Conservation (phyloP, 805 yeast genomes). For the Komagataella kurtzmanii region DNA sequence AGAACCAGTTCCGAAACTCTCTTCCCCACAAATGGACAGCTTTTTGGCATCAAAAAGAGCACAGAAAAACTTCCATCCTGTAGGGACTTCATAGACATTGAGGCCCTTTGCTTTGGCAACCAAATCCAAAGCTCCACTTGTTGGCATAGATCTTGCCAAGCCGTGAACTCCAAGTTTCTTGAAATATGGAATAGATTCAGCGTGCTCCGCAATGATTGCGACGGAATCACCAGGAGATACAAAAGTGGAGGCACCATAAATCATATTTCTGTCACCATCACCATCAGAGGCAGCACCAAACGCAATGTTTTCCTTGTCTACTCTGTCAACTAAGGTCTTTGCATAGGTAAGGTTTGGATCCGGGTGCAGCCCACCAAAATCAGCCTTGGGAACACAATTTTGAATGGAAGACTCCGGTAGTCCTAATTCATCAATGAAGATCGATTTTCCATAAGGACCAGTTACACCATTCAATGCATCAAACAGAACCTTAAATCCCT, state of each 20-base stretch:
- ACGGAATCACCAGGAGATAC: constrained; percentile 98
- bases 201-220: constrained; percentile 93
- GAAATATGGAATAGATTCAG: constrained; percentile 84
- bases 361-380: constrained; percentile 96
- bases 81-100: constrained; percentile 85
- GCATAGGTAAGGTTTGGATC: constrained; percentile 97
- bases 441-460: constrained; percentile 85
- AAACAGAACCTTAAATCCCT: constrained; percentile 62
- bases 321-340: constrained; percentile 68
- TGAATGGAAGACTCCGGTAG: constrained; percentile 60
- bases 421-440: constrained; percentile 78
- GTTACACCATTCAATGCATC: constrained; percentile 94
- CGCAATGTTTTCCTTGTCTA: constrained; percentile 69
- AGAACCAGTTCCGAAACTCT: constrained; percentile 95
- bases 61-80: constrained; percentile 98
- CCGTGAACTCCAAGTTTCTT: constrained; percentile 77
- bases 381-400: constrained; percentile 69
- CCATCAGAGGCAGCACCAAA: constrained; percentile 99
- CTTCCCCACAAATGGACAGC: constrained; percentile 95
- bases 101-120: constrained; percentile 74
- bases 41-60: constrained; percentile 88
- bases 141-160: constrained; percentile 95
- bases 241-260: constrained; percentile 87
- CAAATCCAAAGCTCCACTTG: constrained; percentile 84
- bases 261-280: constrained; percentile 98